A percentile compares a stretch with the other conserved stretches of the same genome.
Conservation (phyloP, 225 moss, liverwort and hornwort genomes). For the Straminergon stramineum region DNA sequence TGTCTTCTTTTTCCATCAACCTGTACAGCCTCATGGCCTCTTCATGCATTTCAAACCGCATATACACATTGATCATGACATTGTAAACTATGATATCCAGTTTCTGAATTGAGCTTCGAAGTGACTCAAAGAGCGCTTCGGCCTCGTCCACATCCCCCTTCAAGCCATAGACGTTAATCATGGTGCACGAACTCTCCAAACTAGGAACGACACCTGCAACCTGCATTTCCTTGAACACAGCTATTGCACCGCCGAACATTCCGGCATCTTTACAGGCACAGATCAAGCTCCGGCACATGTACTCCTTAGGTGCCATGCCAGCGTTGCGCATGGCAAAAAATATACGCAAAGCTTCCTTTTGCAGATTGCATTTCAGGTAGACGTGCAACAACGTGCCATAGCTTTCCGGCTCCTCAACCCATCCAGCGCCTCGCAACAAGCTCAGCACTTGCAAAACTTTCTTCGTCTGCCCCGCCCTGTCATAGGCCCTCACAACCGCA, state of each 20-base stretch:
- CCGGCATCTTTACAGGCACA: constrained; percentile 70
- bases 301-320: constrained; percentile 55
- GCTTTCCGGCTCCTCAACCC: constrained; percentile 53
- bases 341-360: constrained; percentile 52
- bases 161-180: constrained; percentile 79
- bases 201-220: constrained; percentile 62
- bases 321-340: constrained; percentile 59
- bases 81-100: constrained; percentile 73
- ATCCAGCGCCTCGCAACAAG: constrained; percentile 59
- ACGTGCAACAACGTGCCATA: constrained; percentile 66
- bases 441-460: constrained; percentile 43
- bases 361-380: constrained; percentile 72
- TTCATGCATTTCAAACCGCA: constrained; percentile 62
- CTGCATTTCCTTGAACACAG: constrained; percentile 68
- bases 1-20: constrained; percentile 43
- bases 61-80: constrained; percentile 83
- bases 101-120: constrained; percentile 41
- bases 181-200: constrained; percentile 73
- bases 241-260: constrained; percentile 51
- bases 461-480: constrained; percentile 68
- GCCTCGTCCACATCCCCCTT: constrained; percentile 67
- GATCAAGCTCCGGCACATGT: constrained; percentile 78
- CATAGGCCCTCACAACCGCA: constrained; percentile 75
- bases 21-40: constrained; percentile 56
- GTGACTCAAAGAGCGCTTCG: constrained; percentile 45